A percentile compares a stretch with the other conserved stretches of the same genome.
Evolutionary conservation across 176 grass and related monocot genomes (phyloP).

Genomic region (Hyparrhenia diplandra): DNA sequence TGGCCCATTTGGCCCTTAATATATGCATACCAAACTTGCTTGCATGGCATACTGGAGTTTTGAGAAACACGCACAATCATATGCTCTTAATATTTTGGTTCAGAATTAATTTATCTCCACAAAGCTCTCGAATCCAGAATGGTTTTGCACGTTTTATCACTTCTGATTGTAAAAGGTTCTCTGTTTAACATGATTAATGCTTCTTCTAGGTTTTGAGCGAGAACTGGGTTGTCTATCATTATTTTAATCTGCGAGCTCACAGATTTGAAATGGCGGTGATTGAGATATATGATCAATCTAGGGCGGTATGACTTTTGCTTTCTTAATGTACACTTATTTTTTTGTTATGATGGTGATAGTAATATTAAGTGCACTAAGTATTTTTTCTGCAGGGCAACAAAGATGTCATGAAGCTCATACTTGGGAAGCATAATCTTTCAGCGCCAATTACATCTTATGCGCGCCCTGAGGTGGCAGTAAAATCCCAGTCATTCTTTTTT

Average conservation of each 20-base stretch:
- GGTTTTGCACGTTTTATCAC: neutral
- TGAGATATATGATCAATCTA: conserved; percentile 98
- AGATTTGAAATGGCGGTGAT: conserved; percentile 99
- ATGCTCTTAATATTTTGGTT: neutral
- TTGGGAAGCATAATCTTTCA: conserved; percentile 96
- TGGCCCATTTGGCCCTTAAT: neutral
- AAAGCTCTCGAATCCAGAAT: neutral
- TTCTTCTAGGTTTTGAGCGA: conserved; percentile 86
- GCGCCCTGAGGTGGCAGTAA: conserved; percentile 61
- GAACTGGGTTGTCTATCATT: conserved; percentile 98
- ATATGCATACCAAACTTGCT: neutral
- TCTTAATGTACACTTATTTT: neutral
- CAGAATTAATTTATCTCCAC: neutral
- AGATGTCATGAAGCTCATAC: conserved; percentile 84
- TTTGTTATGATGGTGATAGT: neutral
- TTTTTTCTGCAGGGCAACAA: conserved; percentile 76
- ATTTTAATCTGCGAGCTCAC: conserved; percentile 98
- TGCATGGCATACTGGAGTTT: conserved; percentile 15
- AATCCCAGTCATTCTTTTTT: too few species aligned
- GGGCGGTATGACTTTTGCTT: conserved; percentile 56
- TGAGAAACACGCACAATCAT: too few species aligned
- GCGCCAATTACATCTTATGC: conserved; percentile 76
- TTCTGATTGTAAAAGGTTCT: neutral
- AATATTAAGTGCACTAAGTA: conserved; percentile 21
- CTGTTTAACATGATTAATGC: conserved; percentile 7